Evolutionary conservation across 352 stramenopile species (phyloP).

Genomic region (Albugo candida): DNA sequence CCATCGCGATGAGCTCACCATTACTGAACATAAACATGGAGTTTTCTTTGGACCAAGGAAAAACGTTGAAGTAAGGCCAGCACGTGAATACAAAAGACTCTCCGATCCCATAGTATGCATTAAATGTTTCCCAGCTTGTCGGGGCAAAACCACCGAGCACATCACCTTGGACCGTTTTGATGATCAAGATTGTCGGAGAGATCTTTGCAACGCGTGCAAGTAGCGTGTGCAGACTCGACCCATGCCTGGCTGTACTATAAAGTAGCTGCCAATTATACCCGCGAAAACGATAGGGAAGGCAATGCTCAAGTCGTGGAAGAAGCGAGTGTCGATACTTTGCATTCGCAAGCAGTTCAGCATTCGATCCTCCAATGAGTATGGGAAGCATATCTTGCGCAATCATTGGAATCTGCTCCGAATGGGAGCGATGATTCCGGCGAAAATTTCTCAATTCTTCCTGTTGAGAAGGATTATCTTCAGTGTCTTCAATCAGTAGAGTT

Average conservation of each 20-base stretch:
- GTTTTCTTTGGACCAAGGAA: conserved; percentile 38
- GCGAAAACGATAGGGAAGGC: conserved; percentile 20
- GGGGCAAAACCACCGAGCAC: conserved; percentile 42
- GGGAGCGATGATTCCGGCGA: neutral
- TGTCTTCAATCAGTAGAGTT: too few relatives aligned
- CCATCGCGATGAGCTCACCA: conserved; percentile 46
- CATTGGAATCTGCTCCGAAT: neutral
- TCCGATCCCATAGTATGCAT: conserved; percentile 48
- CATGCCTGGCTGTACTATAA: conserved; percentile 40
- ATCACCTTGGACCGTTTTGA: conserved; percentile 43
- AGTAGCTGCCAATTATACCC: conserved; percentile 49
- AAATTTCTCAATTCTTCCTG: too few relatives aligned
- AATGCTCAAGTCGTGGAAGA: conserved; percentile 43
- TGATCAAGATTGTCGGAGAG: conserved; percentile 26
- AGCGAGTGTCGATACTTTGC: conserved; percentile 14
- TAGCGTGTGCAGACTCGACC: conserved; percentile 43
- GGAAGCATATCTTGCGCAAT: conserved; percentile 8
- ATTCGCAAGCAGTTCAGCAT: conserved; percentile 25
- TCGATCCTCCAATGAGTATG: conserved; percentile 20
- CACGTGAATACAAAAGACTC: conserved; percentile 59
- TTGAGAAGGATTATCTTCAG: too few relatives aligned
- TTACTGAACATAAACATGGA: conserved; percentile 61
- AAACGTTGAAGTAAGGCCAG: conserved; percentile 31
- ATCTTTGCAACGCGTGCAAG: conserved; percentile 19
- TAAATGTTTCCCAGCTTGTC: conserved; percentile 22